Percentiles rank a stretch among this genome's conserved stretches.
These are phyloP conservation scores for Grosmannia serpens DNA, from an alignment of 2,329 filamentous ascomycete species.

Conservation along the genomic window DNA sequence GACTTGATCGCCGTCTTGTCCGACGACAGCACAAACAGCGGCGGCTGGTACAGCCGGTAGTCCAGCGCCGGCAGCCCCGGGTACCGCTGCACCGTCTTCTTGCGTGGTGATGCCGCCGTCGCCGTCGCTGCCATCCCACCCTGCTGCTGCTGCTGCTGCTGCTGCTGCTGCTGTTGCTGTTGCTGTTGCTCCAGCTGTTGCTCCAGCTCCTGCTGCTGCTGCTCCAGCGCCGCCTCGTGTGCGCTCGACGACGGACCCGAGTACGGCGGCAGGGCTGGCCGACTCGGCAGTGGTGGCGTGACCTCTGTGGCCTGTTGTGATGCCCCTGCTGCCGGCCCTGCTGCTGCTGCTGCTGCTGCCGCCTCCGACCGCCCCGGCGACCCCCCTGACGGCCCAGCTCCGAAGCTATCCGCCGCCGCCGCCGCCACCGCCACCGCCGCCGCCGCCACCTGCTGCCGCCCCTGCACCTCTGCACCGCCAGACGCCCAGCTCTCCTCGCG, in stretches of 20 bases:
- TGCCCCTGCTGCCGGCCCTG: not conserved
- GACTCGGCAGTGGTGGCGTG: not conserved
- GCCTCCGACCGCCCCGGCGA: not conserved
- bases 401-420: not conserved
- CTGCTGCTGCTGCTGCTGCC: not conserved
- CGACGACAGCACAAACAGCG: conserved; percentile 37
- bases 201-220: conserved; percentile 6
- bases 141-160: conserved; percentile 8
- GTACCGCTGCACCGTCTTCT: conserved; percentile 22
- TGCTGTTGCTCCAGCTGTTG: conserved; percentile 7
- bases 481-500: not conserved
- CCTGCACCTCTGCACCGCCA: not conserved
- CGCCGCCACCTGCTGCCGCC: too few relatives aligned
- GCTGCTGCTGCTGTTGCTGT: conserved; percentile 4
- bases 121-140: not conserved
- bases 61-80: conserved; percentile 36
- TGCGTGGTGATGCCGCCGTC: not conserved
- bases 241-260: conserved; percentile 18
- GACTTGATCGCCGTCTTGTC: conserved; percentile 37
- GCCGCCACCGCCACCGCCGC: not conserved
- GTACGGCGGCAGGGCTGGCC: conserved; percentile 20
- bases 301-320: not conserved
- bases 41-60: conserved; percentile 40
- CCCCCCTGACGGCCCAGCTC: not conserved
- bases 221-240: conserved; percentile 10